These are phyloP conservation scores for Blastomyces silverae DNA, from an alignment of 2,329 filamentous ascomycete genomes.

Conservation along the genomic window DNA sequence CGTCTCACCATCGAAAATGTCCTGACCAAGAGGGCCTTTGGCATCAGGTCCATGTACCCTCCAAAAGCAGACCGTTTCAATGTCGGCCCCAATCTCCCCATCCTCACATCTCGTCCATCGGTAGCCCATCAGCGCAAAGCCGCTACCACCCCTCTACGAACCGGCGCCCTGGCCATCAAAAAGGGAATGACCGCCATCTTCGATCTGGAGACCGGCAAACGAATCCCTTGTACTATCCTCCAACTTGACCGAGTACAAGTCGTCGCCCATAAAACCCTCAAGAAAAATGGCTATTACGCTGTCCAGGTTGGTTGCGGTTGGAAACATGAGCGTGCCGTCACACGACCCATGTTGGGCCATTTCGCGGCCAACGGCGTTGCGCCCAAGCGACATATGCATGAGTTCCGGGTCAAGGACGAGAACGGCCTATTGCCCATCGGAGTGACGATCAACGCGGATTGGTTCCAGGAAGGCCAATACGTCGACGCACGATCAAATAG, in stretches of 20 bases:
- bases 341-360: constrained; percentile 78
- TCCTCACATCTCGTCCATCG: constrained; percentile 51
- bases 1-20: constrained; percentile 16
- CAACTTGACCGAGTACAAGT: constrained; percentile 92
- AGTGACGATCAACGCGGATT: constrained; percentile 68
- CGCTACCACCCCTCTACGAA: constrained; percentile 57
- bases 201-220: constrained; percentile 64
- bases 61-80: constrained; percentile 50
- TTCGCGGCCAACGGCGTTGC: constrained; percentile 74
- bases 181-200: constrained; percentile 94
- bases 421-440: constrained; percentile 70
- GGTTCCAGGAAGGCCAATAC: constrained; percentile 85
- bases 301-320: constrained; percentile 80
- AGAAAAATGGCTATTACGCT: constrained; percentile 83
- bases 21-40: constrained; percentile 36
- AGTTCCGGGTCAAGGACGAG: constrained; percentile 76
- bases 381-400: constrained; percentile 74
- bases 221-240: constrained; percentile 82
- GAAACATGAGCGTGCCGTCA: constrained; percentile 66
- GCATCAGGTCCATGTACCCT: constrained; percentile 54
- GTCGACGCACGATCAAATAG: constrained; percentile 75
- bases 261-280: constrained; percentile 72
- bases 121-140: constrained; percentile 56
- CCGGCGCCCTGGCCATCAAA: constrained; percentile 79
- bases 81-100: constrained; percentile 43